A percentile compares a stretch with the other conserved stretches of the same genome.
Conservation (phyloP, 2,329 filamentous ascomycete species). For the Pseudodiploospora longispora region DNA sequence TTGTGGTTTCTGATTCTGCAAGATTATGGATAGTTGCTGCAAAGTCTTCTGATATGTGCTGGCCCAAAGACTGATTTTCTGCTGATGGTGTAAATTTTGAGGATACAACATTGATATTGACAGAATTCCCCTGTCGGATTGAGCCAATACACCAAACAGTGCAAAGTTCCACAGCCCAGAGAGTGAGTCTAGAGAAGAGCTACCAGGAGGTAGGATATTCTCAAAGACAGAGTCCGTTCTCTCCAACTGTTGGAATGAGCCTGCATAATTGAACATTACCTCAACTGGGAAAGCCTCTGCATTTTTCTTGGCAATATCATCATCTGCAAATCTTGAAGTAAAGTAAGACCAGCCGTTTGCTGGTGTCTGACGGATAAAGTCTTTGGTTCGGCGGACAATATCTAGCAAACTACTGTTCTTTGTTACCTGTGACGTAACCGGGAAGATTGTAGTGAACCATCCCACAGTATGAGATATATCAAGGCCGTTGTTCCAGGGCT, state of each 20-base stretch:
- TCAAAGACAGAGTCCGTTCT: slow-evolving; percentile 3
- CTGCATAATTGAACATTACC: slow-evolving; percentile 17
- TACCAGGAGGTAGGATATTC: background rate
- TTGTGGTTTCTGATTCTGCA: background rate
- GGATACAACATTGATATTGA: background rate
- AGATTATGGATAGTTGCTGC: background rate
- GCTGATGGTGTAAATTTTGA: background rate
- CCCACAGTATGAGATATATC: slow-evolving; percentile 25
- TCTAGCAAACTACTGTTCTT: background rate
- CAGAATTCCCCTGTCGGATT: background rate
- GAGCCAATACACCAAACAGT: background rate
- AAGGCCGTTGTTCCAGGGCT: slow-evolving; percentile 18
- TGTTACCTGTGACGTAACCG: slow-evolving; percentile 9
- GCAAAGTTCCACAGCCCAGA: background rate
- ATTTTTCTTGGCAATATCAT: slow-evolving; percentile 18
- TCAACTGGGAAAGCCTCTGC: slow-evolving; percentile 24
- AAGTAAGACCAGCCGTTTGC: slow-evolving; percentile 15
- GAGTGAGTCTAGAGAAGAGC: background rate
- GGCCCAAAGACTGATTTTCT: background rate
- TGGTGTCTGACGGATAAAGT: slow-evolving; percentile 10
- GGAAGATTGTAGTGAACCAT: slow-evolving; percentile 28
- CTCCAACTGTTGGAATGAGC: slow-evolving; percentile 5
- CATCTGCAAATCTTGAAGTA: slow-evolving; percentile 9
- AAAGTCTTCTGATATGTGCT: background rate
- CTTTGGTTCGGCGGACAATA: slow-evolving; percentile 13